A percentile compares a stretch with the other conserved stretches of the same genome.
Conservation (phyloP, 257 asterid genomes). For the Nicotiana otophora region DNA sequence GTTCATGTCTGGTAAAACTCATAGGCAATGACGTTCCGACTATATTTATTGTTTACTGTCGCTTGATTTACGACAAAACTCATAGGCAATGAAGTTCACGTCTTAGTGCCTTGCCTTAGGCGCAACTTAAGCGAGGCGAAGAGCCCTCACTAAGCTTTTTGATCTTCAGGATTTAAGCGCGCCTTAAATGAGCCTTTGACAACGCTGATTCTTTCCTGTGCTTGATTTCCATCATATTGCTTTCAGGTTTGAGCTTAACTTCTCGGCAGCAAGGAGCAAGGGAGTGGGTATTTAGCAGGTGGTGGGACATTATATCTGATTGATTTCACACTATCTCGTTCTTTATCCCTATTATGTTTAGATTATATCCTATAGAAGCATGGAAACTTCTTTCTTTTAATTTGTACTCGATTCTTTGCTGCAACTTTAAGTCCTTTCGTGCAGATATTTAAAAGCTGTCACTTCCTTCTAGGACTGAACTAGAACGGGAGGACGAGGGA, state of each 20-base stretch:
- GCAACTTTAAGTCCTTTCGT: constrained; percentile 14
- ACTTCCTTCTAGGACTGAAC: constrained; percentile 12
- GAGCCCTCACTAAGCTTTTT: no score
- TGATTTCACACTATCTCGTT: background rate
- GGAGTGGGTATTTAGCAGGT: background rate
- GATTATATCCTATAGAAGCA: background rate
- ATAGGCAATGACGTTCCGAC: no score
- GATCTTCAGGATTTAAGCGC: no score
- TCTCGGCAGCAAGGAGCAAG: background rate
- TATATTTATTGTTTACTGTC: no score
- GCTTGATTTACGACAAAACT: no score
- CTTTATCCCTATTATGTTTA: background rate
- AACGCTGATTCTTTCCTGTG: no score
- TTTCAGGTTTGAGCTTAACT: background rate
- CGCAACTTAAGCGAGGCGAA: no score
- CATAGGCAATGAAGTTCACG: no score
- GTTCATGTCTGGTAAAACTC: no score
- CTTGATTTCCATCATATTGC: background rate
- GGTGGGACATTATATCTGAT: background rate
- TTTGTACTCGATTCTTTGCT: background rate
- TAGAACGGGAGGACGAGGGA: background rate
- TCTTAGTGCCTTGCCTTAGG: no score
- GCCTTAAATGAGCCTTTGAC: no score
- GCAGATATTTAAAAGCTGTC: constrained; percentile 28
- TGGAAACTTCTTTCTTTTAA: background rate